phyloP scores from a whole-genome alignment of 2,329 filamentous ascomycete genomes.

The Alternaria gansuensis region DNA sequence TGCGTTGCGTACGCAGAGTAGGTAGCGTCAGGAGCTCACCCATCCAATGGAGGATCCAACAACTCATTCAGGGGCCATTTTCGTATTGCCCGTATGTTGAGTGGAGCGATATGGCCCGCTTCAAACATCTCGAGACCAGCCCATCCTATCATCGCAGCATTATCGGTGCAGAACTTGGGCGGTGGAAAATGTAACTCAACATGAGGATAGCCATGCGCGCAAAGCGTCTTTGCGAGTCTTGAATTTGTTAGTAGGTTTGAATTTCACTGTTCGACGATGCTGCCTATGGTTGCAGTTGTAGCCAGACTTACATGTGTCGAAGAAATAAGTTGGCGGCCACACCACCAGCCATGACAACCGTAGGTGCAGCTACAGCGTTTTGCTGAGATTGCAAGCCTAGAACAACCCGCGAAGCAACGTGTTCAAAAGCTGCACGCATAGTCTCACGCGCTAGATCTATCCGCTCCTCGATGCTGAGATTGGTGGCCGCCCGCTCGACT shows the following conservation, averaged over 20 bases:
- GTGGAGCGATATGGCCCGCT: slow-evolving; percentile 64
- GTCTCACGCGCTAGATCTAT: slow-evolving; percentile 73
- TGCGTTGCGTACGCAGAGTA: neutral
- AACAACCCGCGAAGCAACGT: slow-evolving; percentile 78
- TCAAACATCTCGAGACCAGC: slow-evolving; percentile 90
- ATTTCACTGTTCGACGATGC: neutral
- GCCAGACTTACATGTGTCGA: slow-evolving; percentile 64
- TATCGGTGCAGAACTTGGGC: slow-evolving; percentile 82
- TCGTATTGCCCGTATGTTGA: slow-evolving; percentile 46
- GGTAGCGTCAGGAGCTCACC: slow-evolving; percentile 9
- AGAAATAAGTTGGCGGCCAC: slow-evolving; percentile 88
- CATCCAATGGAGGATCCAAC: slow-evolving; percentile 37
- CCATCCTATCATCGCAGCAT: slow-evolving; percentile 98
- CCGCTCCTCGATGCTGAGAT: slow-evolving; percentile 68
- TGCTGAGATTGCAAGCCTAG: slow-evolving; percentile 66
- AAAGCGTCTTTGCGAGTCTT: slow-evolving; percentile 64
- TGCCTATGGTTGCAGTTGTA: neutral
- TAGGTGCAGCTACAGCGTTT: slow-evolving; percentile 40
- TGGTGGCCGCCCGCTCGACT: slow-evolving; percentile 41
- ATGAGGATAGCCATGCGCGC: slow-evolving; percentile 70
- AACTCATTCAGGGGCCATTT: slow-evolving; percentile 52
- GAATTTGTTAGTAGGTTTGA: slow-evolving; percentile 15
- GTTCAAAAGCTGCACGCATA: slow-evolving; percentile 87
- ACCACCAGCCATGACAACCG: slow-evolving; percentile 85
- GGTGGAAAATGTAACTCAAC: slow-evolving; percentile 79